phyloP scores from a whole-genome alignment of 768 basidiomycete species.

The Amanita jacksonii region DNA sequence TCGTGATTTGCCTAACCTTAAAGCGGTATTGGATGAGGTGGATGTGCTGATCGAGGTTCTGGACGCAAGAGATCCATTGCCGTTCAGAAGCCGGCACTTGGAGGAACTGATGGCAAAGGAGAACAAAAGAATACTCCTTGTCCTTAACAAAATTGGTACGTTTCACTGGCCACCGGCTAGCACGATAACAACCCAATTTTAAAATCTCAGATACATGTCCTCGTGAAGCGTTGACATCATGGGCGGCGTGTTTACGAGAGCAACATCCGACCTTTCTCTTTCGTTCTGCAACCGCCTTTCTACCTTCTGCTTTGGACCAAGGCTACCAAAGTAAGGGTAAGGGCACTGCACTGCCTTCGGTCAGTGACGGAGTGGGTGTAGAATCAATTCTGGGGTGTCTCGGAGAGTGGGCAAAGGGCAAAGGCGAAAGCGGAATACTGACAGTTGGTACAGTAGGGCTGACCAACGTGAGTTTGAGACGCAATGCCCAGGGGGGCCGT shows the following conservation, averaged over 20 bases:
- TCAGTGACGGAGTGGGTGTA: slow-evolving; percentile 54
- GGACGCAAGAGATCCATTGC: slow-evolving; percentile 75
- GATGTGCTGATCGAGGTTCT: slow-evolving; percentile 77
- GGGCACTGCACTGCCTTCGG: too few species aligned
- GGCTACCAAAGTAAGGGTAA: slow-evolving; percentile 36
- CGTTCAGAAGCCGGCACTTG: slow-evolving; percentile 54
- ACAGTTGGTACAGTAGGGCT: slow-evolving; percentile 76
- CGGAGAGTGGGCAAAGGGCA: slow-evolving; percentile 34
- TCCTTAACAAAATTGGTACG: slow-evolving; percentile 85
- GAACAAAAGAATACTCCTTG: slow-evolving; percentile 43
- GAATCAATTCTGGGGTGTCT: slow-evolving; percentile 43
- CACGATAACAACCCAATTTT: too few species aligned
- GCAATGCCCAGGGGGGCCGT: too few species aligned
- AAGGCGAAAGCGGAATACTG: slow-evolving; percentile 40
- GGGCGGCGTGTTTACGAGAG: slow-evolving; percentile 53
- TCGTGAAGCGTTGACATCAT: slow-evolving; percentile 60
- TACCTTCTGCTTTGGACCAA: slow-evolving; percentile 31
- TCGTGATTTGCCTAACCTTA: slow-evolving; percentile 49
- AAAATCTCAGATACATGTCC: slow-evolving; percentile 67
- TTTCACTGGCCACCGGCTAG: slow-evolving; percentile 7
- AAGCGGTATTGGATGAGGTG: slow-evolving; percentile 62
- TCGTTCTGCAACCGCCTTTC: slow-evolving; percentile 59
- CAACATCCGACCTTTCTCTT: slow-evolving; percentile 62
- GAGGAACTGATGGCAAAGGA: slow-evolving; percentile 42
- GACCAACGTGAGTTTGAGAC: slow-evolving; percentile 67